Evolutionary conservation across 441 rosid species (phyloP).

Genomic region (Mallotus japonicus): DNA sequence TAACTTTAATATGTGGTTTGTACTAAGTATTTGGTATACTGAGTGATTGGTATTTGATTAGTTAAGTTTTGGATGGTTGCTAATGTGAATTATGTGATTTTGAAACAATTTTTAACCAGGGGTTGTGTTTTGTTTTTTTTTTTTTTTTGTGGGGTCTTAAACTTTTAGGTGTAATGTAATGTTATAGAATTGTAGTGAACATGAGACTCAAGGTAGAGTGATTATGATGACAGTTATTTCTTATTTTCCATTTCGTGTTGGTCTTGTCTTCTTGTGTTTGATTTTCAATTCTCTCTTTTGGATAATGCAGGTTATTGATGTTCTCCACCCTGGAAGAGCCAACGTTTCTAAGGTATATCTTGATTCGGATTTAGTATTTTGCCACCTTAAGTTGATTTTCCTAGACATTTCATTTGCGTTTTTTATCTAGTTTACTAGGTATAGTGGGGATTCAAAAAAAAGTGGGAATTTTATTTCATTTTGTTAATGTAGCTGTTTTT

Average conservation of each 20-base stretch:
- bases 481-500: neutral
- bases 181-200: neutral
- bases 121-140: neutral
- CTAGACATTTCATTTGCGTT: no score
- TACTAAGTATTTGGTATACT: no score
- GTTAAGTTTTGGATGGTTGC: no score
- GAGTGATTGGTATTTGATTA: no score
- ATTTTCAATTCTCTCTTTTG: neutral
- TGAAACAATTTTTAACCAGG: neutral
- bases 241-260: neutral
- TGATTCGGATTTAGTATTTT: neutral
- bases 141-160: no score
- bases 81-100: no score
- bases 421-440: neutral
- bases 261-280: neutral
- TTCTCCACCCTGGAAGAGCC: constrained; percentile 88
- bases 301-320: constrained; percentile 69
- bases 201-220: no score
- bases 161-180: neutral
- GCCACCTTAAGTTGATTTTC: neutral
- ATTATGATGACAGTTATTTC: no score
- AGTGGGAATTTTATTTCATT: no score
- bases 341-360: constrained; percentile 82
- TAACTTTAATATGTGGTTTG: neutral
- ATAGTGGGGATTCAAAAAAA: no score